Base-by-base conservation (phyloP, 768 basidiomycete genomes). In the Phanerodontia chrysosporium region DNA sequence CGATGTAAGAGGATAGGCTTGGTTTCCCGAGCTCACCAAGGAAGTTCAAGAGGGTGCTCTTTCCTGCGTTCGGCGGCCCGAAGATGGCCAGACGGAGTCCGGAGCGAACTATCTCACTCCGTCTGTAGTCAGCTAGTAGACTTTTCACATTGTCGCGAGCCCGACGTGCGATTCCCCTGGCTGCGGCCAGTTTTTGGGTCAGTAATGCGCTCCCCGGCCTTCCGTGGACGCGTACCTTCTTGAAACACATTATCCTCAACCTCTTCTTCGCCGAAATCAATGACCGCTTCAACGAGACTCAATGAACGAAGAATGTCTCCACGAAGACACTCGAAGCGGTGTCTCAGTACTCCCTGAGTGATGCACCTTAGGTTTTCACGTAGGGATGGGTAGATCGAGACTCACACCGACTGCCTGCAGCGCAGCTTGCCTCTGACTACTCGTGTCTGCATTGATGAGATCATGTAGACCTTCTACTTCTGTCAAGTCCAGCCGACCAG, bases 251-350 rank as follows among this genome's bases (percentile, higher is more conserved):
- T 86, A n/a, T 89, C 88, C 66, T 95, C 92, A 42, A 95, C 82
- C 35, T 92, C 90, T 66, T 95, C 94, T 73, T 97, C 94, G 6
- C 92, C 92, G 71, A 95, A 97, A 70, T 96, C 94, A 55, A 97
- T 95, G 21, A 95, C 73, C 0, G 94, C 95, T 72, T 97, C 95
- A 3, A 92, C 77, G 61, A 85, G 80, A 12, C 94, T 85, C 22
- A 93, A 80, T 51, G 87, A 89, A 28, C 81, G 76, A 24, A 96
- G 81, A 18, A 92, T 85, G 13, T 83, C 79, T 7, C 72, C 70
- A 55, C 94, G 77, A 51, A 96, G 71, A 4, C 78, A 67, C 49
- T 90, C 85, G 60, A 89, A 88, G 51, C 80, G 80, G 10, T 75
- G 74, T 51, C 82, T 76, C 29, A 82, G 79, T 18, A 74, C 69